Evolutionary conservation across 129 eudicot genomes (phyloP).

Genomic region (Artemisia argyi): DNA sequence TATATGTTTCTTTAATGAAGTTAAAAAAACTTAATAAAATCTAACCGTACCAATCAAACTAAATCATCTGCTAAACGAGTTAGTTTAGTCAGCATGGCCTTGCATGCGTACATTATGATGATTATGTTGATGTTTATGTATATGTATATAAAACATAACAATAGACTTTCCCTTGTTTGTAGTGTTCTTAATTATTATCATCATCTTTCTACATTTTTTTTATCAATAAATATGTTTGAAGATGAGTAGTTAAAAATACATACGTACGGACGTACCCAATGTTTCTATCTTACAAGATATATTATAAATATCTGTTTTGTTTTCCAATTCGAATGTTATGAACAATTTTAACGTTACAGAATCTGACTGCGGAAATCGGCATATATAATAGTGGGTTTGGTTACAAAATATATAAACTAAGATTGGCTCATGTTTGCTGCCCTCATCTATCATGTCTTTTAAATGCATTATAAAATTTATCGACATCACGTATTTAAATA

Average conservation of each 20-base stretch:
- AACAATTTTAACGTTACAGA: background rate
- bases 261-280: background rate
- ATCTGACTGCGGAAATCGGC: background rate
- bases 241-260: constrained; percentile 12
- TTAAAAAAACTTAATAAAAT: background rate
- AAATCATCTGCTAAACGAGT: background rate
- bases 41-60: background rate
- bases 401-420: background rate
- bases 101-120: constrained; percentile 32
- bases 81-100: background rate
- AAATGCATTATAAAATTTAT: background rate
- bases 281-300: background rate
- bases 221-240: constrained; percentile 1
- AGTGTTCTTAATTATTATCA: background rate
- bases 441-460: constrained; percentile 23
- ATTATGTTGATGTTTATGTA: constrained; percentile 6
- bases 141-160: background rate
- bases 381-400: background rate
- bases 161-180: background rate
- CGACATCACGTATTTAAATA: background rate
- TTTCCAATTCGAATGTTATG: background rate
- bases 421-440: constrained; percentile 9
- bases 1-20: background rate
- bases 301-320: background rate
- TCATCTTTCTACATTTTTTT: background rate